These are phyloP conservation scores for Trichoderma sp. DNA, from an alignment of 2,329 filamentous ascomycete genomes.

Conservation along the genomic window DNA sequence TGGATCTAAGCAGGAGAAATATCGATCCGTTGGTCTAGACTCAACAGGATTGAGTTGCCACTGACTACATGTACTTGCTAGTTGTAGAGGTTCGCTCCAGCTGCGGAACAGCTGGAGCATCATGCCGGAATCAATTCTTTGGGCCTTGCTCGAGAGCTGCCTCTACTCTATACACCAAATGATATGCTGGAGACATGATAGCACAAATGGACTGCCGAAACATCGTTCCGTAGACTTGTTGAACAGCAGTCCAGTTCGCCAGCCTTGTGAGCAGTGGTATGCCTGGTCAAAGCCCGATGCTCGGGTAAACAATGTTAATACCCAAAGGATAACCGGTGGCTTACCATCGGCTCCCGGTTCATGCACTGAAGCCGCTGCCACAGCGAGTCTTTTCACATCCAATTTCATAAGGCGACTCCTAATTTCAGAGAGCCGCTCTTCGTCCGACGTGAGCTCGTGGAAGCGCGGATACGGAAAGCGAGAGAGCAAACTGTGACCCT, in stretches of 20 bases:
- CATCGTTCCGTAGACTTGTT: background rate
- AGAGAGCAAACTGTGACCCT: background rate
- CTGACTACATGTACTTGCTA: background rate
- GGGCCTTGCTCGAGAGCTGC: background rate
- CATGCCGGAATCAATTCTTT: background rate
- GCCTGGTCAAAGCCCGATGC: background rate
- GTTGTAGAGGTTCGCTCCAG: background rate
- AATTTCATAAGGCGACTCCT: background rate
- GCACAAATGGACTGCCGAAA: background rate
- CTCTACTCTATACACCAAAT: background rate
- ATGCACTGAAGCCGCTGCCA: conserved; percentile 5
- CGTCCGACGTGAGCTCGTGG: conserved; percentile 1
- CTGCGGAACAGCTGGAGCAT: conserved; percentile 1
- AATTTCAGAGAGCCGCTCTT: background rate
- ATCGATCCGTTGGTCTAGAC: background rate
- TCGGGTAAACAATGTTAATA: background rate
- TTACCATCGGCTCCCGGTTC: background rate
- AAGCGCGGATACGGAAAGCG: background rate
- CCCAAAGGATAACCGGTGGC: background rate
- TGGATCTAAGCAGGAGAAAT: background rate
- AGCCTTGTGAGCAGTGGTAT: background rate
- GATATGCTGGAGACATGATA: conserved; percentile 10
- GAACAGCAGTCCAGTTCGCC: background rate
- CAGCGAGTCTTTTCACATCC: background rate
- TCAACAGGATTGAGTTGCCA: background rate